These are phyloP conservation scores for Aspergillus hortae DNA, from an alignment of 2,329 filamentous ascomycete species.

Conservation along the genomic window DNA sequence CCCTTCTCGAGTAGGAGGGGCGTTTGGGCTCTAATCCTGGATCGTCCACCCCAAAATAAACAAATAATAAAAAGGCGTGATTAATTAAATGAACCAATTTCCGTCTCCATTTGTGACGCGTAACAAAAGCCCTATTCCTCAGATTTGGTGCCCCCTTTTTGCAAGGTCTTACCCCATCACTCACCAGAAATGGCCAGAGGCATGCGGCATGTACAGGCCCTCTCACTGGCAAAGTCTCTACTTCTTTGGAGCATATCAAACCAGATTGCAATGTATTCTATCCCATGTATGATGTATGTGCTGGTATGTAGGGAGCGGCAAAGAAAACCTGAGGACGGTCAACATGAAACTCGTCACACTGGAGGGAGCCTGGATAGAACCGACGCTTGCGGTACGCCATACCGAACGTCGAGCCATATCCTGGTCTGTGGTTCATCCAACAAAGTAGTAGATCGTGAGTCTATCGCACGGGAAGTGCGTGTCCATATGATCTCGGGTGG, in stretches of 20 bases:
- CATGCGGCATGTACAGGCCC: not conserved
- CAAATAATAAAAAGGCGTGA: not conserved
- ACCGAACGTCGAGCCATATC: constrained; percentile 13
- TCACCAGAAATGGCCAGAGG: not conserved
- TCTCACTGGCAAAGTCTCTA: no score
- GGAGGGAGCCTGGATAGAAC: no score
- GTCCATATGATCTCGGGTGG: constrained; percentile 9
- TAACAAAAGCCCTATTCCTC: not conserved
- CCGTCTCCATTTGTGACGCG: not conserved
- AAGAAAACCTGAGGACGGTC: no score
- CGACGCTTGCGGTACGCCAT: no score
- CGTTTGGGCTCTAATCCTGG: no score
- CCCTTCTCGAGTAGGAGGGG: no score
- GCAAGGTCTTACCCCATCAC: not conserved
- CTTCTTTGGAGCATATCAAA: no score
- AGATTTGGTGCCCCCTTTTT: not conserved
- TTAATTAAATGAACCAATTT: not conserved
- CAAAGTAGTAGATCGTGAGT: not conserved
- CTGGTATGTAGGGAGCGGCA: no score
- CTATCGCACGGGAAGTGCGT: constrained; percentile 14
- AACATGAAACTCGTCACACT: no score
- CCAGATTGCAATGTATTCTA: no score
- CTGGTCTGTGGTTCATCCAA: constrained; percentile 5
- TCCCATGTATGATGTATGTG: no score
- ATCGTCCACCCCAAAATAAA: no score